These are phyloP conservation scores for Neofusicoccum ribis DNA, from an alignment of 2,329 filamentous ascomycete species.

Conservation along the genomic window DNA sequence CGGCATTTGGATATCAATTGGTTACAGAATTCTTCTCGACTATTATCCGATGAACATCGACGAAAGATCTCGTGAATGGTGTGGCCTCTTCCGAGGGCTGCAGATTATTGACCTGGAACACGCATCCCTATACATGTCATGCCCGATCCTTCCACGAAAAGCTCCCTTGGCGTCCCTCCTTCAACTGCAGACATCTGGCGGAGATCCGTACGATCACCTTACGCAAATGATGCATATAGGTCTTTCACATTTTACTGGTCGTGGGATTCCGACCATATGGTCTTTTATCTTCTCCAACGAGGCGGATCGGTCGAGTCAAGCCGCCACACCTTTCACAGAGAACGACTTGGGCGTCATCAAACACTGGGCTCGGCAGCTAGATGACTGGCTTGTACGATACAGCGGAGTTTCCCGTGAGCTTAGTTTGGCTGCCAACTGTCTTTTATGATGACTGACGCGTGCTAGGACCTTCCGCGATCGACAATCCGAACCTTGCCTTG, in stretches of 20 bases:
- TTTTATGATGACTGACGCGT: background rate
- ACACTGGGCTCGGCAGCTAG: constrained; percentile 45
- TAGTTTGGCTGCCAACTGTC: background rate
- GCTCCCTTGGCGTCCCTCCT: constrained; percentile 40
- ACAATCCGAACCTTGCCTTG: constrained; percentile 38
- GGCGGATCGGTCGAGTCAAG: constrained; percentile 22
- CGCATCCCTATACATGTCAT: constrained; percentile 45
- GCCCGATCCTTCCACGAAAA: constrained; percentile 44
- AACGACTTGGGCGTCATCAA: constrained; percentile 45
- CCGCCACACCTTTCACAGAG: constrained; percentile 36
- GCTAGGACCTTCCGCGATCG: constrained; percentile 30
- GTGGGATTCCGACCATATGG: constrained; percentile 47
- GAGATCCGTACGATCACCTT: constrained; percentile 44
- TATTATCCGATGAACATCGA: constrained; percentile 44
- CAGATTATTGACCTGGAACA: constrained; percentile 50
- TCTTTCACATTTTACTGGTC: constrained; percentile 44
- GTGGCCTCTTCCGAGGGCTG: constrained; percentile 40
- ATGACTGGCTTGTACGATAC: constrained; percentile 46
- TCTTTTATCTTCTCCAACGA: constrained; percentile 38
- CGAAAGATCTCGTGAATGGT: constrained; percentile 44
- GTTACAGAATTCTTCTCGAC: constrained; percentile 44
- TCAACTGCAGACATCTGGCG: constrained; percentile 34
- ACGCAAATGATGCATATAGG: constrained; percentile 50
- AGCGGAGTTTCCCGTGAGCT: constrained; percentile 21
- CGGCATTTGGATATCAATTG: constrained; percentile 47